These are phyloP conservation scores for Dictyostelium purpureum DNA, from an alignment of 78 protist species.

Conservation along the genomic window DNA sequence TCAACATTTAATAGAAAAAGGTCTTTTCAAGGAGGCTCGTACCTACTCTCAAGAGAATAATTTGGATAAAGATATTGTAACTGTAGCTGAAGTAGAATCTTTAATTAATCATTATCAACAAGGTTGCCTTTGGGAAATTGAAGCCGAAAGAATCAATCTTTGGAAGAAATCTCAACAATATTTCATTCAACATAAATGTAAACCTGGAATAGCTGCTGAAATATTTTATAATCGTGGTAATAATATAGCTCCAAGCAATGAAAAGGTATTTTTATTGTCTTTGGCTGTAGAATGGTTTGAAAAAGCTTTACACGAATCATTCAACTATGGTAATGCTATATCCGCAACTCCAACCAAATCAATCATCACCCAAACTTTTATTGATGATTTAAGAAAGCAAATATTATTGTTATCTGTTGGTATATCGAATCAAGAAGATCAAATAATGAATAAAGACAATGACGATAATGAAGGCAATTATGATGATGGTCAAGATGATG, in stretches of 20 bases:
- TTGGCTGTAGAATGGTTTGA: slow-evolving; percentile 60
- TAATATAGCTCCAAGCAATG: slow-evolving; percentile 11
- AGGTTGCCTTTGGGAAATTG: slow-evolving; percentile 72
- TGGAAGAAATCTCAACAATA: slow-evolving; percentile 77
- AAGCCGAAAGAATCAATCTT: slow-evolving; percentile 72
- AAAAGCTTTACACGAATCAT: background rate
- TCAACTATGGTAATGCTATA: background rate
- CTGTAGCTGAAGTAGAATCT: slow-evolving; percentile 50
- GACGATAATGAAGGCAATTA: background rate
- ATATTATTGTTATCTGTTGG: slow-evolving; percentile 44
- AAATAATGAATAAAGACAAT: background rate
- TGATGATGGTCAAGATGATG: slow-evolving; percentile 3
- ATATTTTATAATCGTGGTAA: slow-evolving; percentile 18
- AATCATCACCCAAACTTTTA: background rate
- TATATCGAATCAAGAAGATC: slow-evolving; percentile 17
- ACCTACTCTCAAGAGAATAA: slow-evolving; percentile 24
- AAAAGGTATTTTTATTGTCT: slow-evolving; percentile 16
- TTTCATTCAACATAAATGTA: slow-evolving; percentile 32
- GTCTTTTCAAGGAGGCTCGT: slow-evolving; percentile 52
- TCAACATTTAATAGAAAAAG: slow-evolving; percentile 39
- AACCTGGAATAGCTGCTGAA: slow-evolving; percentile 50
- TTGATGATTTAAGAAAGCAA: slow-evolving; percentile 62
- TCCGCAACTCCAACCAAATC: background rate
- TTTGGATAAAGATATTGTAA: slow-evolving; percentile 36
- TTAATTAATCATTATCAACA: slow-evolving; percentile 47